Percentiles rank a stretch among this genome's conserved stretches.
Conservation (phyloP, 495 filamentous ascomycete genomes). For the Cercophora samala region DNA sequence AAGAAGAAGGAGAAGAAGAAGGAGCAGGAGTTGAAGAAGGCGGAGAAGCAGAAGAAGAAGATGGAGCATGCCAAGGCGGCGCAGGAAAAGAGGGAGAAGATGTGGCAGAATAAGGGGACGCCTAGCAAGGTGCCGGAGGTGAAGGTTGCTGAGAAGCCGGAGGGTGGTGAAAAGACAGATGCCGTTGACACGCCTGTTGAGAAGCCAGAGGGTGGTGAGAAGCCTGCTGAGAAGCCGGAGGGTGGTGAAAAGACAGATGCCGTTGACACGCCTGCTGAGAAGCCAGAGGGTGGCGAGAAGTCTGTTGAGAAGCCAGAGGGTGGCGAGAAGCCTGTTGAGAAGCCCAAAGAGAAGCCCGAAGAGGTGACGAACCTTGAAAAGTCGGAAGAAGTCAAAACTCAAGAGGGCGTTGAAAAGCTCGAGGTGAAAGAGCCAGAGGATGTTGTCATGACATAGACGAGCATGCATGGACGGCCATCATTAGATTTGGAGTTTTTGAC, state of each 20-base stretch:
- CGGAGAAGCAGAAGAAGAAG: not conserved
- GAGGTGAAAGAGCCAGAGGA: not conserved
- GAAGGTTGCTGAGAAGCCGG: not conserved
- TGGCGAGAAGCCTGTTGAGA: not conserved
- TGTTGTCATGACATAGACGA: not conserved
- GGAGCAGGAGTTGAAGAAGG: slow-evolving; percentile 4
- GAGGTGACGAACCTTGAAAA: no score
- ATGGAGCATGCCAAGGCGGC: not conserved
- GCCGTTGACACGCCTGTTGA: no score
- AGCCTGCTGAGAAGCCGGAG: not conserved
- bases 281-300: no score
- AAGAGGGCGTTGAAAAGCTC: no score
- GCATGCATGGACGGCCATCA: not conserved
- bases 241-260: no score
- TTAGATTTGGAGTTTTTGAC: not conserved
- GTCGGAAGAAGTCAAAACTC: no score
- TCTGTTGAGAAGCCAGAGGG: not conserved
- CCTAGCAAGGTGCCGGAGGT: not conserved
- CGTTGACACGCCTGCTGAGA: no score
- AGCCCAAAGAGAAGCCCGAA: not conserved
- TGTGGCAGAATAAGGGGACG: no score
- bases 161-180: no score
- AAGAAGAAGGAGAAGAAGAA: not conserved
- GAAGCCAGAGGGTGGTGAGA: no score
- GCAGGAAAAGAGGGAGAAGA: not conserved